Base-by-base conservation (phyloP, 2,329 filamentous ascomycete genomes). In the Metarhizium album region DNA sequence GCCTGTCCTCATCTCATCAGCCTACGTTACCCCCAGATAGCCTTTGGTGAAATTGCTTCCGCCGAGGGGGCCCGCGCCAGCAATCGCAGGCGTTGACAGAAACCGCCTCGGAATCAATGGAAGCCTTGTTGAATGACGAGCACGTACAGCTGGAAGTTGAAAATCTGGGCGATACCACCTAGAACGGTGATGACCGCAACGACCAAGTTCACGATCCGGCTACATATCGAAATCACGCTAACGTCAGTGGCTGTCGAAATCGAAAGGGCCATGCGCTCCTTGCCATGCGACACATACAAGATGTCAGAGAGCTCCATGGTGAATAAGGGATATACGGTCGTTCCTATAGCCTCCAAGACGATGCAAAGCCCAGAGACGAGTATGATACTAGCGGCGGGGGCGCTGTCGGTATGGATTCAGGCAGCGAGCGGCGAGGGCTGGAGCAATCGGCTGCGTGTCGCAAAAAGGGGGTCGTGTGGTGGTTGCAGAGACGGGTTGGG, bases 121-220 rank as follows among this genome's bases (percentile, higher is more conserved):
- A 24, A 23, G 2, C 2, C 8, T 42, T 42, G 16, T 4, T 42
- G 4, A 43, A 6, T 22, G n/a, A 35, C 35, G 27, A 54, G 45
- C 47, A 75, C 81, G 64, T 76, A 85, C 81, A 86, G 74, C 51
- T 58, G 59, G 52, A 78, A 63, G 38, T 71, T 64, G 65, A 87
- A 86, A 72, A 90, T 83, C 64, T 87, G 82, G 55, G 75, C 76
- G 63, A 90, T 76, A 61, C 90, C 91, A 58, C 90, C 91, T 46
- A 95, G 75, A 46, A 95, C 74, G 82, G 95, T 94, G 59, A 95
- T 79, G 59, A 84, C 84, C 62, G 84, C 93, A 57, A 94, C 83
- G 62, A 75, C 87, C 69, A 98, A 76, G 78, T 98, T 98, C 68
- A 95, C 87, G 65, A 97, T 82, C 65, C 93, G 93, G 74, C 93